A percentile compares a stretch with the other conserved stretches of the same genome.
These are phyloP conservation scores for Teratosphaeria epicoccoides DNA, from an alignment of 2,329 filamentous ascomycete genomes.

Conservation along the genomic window DNA sequence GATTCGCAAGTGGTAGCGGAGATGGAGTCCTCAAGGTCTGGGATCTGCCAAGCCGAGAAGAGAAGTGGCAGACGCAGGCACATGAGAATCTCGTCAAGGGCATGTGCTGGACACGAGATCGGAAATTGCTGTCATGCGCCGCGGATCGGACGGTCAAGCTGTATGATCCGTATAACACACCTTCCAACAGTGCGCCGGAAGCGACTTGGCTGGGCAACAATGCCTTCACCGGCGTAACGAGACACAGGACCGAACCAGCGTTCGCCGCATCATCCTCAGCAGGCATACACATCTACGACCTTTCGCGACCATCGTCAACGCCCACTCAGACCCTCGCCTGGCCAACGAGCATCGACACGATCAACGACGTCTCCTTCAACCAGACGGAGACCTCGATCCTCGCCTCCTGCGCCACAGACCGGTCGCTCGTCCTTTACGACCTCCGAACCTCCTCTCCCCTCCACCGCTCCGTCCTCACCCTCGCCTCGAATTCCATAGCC, in stretches of 20 bases:
- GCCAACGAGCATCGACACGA: conserved; percentile 83
- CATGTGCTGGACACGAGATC: conserved; percentile 76
- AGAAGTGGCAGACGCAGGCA: conserved; percentile 67
- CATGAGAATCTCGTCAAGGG: conserved; percentile 93
- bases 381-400: conserved; percentile 87
- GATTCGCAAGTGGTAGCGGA: conserved; percentile 66
- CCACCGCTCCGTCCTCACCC: conserved; percentile 66
- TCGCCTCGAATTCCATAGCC: conserved; percentile 71
- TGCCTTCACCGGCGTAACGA: conserved; percentile 73
- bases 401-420: conserved; percentile 73
- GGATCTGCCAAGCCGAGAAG: conserved; percentile 63
- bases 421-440: conserved; percentile 83
- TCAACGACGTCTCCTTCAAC: conserved; percentile 82
- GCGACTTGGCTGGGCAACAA: conserved; percentile 75
- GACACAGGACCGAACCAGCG: conserved; percentile 66
- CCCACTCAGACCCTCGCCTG: conserved; percentile 75
- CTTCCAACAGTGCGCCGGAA: conserved; percentile 57
- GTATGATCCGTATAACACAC: conserved; percentile 75
- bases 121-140: conserved; percentile 76
- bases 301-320: conserved; percentile 63
- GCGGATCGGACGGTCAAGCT: conserved; percentile 81
- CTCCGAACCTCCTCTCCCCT: conserved; percentile 76
- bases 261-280: conserved; percentile 70
- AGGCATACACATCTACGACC: conserved; percentile 78
- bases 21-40: conserved; percentile 93